phyloP scores from a whole-genome alignment of 2,329 filamentous ascomycete genomes.

The Neofusicoccum kwambonambiense region DNA sequence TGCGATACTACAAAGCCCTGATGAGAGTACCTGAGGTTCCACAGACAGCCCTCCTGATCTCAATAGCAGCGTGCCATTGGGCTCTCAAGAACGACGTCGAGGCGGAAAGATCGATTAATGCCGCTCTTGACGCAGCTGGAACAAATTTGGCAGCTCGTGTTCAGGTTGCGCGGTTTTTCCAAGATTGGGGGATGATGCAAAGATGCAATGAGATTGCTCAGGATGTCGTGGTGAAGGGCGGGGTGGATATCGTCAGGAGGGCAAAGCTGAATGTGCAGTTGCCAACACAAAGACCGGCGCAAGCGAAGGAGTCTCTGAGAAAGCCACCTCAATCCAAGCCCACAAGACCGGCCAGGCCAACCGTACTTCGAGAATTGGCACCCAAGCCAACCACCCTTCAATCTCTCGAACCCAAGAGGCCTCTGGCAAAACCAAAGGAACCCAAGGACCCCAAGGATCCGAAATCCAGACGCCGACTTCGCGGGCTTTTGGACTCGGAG shows the following conservation, averaged over 20 bases:
- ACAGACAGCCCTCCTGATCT: conserved; percentile 37
- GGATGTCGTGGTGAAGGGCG: conserved; percentile 70
- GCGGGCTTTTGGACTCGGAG: conserved; percentile 8
- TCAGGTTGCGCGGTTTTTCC: conserved; percentile 81
- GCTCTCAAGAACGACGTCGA: conserved; percentile 61
- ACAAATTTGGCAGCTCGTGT: conserved; percentile 74
- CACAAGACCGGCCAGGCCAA: not conserved
- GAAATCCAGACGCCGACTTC: conserved; percentile 10
- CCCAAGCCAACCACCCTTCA: conserved; percentile 15
- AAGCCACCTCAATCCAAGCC: not conserved
- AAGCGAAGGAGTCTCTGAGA: not conserved
- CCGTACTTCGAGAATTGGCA: not conserved
- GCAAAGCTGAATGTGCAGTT: conserved; percentile 29
- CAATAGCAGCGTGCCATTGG: conserved; percentile 61
- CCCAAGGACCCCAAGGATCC: conserved; percentile 5
- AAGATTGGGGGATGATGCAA: conserved; percentile 64
- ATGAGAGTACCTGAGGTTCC: conserved; percentile 47
- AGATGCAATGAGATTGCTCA: conserved; percentile 41
- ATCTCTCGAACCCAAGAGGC: conserved; percentile 5
- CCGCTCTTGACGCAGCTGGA: conserved; percentile 69
- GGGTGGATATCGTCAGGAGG: conserved; percentile 45
- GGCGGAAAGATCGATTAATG: conserved; percentile 75
- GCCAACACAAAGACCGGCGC: not conserved
- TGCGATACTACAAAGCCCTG: conserved; percentile 58
- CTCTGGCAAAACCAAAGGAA: not conserved